phyloP scores from a whole-genome alignment of 2,329 filamentous ascomycete genomes.

The Neonectria faginata region DNA sequence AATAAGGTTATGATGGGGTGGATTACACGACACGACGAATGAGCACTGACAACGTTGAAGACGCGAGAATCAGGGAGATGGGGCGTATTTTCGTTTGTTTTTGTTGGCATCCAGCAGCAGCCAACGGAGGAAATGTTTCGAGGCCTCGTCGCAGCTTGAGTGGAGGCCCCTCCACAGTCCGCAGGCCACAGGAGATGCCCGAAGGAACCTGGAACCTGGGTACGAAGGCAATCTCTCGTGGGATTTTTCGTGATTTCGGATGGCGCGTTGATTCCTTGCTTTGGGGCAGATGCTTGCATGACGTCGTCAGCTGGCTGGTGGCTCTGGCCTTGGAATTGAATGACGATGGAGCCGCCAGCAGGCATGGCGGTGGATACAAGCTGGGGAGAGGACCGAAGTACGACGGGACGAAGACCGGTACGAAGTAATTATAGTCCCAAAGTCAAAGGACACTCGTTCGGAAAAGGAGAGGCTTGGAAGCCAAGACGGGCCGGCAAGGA shows the following conservation, averaged over 20 bases:
- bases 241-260: constrained; percentile 6
- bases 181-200: not conserved
- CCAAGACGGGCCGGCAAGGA: constrained; percentile 8
- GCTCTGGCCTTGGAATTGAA: constrained; percentile 2
- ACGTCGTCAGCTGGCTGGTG: not conserved
- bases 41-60: not conserved
- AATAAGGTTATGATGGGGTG: constrained; percentile 19
- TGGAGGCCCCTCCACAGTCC: not conserved
- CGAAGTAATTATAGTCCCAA: not conserved
- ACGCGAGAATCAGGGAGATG: not conserved
- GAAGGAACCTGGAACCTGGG: not conserved
- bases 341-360: constrained; percentile 9
- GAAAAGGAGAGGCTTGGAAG: constrained; percentile 4
- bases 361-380: constrained; percentile 11
- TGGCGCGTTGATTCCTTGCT: constrained; percentile 4
- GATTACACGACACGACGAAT: not conserved
- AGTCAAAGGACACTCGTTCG: constrained; percentile 1
- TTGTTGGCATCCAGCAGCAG: not conserved
- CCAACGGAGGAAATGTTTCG: not conserved
- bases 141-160: constrained; percentile 2
- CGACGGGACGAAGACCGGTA: not conserved
- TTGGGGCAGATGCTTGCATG: not conserved
- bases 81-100: constrained; percentile 1
- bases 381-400: not conserved
- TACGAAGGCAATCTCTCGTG: constrained; percentile 19